phyloP scores from a whole-genome alignment of 331 rosid genomes.

The Quercus lobata region DNA sequence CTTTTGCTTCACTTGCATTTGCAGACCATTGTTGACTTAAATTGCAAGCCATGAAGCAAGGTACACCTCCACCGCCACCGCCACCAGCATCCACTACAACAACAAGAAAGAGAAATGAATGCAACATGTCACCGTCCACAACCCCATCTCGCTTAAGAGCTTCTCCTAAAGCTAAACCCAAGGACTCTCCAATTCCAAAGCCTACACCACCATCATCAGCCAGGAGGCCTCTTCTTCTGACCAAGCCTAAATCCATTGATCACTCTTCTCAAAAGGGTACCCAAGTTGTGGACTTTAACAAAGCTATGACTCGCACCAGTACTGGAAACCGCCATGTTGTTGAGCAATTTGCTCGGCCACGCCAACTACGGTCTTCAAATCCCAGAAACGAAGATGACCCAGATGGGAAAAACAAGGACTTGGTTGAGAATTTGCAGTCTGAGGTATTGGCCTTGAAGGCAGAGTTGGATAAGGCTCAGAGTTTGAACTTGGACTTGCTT shows the following conservation, averaged over 20 bases:
- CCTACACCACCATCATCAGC: conserved; percentile 18
- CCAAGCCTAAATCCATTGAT: conserved; percentile 45
- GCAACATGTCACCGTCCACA: conserved; percentile 35
- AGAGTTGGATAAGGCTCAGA: conserved; percentile 58
- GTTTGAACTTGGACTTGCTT: conserved; percentile 56
- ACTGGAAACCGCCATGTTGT: conserved; percentile 21
- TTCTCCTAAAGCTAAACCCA: conserved; percentile 33
- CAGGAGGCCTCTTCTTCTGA: conserved; percentile 35
- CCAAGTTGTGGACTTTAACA: conserved; percentile 34
- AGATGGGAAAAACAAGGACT: conserved; percentile 41
- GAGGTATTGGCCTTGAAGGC: conserved; percentile 57
- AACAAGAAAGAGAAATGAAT: conserved; percentile 14
- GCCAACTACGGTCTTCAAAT: conserved; percentile 31
- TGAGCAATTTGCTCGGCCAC: conserved; percentile 39
- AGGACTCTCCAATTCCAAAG: conserved; percentile 36
- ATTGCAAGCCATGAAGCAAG: conserved; percentile 35
- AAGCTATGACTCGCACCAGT: neutral
- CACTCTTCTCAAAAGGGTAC: conserved; percentile 47
- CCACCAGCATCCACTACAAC: conserved; percentile 2
- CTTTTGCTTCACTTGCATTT: conserved; percentile 10
- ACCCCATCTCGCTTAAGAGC: conserved; percentile 48
- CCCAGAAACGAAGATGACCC: conserved; percentile 35
- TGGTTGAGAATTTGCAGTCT: conserved; percentile 54
- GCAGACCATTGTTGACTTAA: conserved; percentile 21
- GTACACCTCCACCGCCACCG: conserved; percentile 16